Percentiles rank a stretch among this genome's conserved stretches.
Evolutionary conservation across 2,329 filamentous ascomycete genomes (phyloP).

Genomic region (Nemania serpens): DNA sequence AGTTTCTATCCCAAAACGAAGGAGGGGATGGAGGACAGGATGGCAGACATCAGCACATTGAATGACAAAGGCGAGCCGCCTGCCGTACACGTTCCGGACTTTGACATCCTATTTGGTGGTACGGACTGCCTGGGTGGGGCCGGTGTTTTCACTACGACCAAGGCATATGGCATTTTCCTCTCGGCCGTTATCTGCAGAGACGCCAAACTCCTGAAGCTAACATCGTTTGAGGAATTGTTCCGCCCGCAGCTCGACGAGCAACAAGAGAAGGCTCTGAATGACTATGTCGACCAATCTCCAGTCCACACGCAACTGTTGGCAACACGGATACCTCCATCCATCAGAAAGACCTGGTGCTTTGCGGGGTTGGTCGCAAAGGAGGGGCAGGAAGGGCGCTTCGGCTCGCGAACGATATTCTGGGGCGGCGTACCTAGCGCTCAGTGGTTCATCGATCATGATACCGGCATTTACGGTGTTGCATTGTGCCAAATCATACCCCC

Average conservation of each 20-base stretch:
- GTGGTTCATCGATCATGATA: constrained; percentile 38
- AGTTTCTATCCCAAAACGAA: constrained; percentile 33
- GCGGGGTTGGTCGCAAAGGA: constrained; percentile 36
- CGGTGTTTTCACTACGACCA: constrained; percentile 27
- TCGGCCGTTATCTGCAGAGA: constrained; percentile 35
- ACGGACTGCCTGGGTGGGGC: constrained; percentile 35
- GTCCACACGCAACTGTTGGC: constrained; percentile 28
- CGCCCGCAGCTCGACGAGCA: constrained; percentile 36
- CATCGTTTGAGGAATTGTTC: constrained; percentile 35
- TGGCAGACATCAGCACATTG: constrained; percentile 33
- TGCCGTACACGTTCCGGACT: constrained; percentile 26
- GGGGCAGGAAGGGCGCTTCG: constrained; percentile 30
- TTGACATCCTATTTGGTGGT: constrained; percentile 28
- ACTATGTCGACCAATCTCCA: constrained; percentile 27
- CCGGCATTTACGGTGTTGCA: constrained; percentile 32
- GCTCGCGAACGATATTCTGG: constrained; percentile 30
- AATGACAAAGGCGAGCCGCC: constrained; percentile 30
- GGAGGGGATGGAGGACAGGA: constrained; percentile 28
- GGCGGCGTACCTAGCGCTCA: constrained; percentile 30
- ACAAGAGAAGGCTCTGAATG: constrained; percentile 33
- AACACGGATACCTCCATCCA: constrained; percentile 27
- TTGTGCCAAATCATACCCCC: constrained; percentile 35
- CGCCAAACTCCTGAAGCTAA: constrained; percentile 28
- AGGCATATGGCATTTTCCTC: constrained; percentile 35
- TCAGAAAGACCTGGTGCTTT: constrained; percentile 35